Base-by-base conservation (phyloP, 148 eudicot genomes). In the Chenopodium album region DNA sequence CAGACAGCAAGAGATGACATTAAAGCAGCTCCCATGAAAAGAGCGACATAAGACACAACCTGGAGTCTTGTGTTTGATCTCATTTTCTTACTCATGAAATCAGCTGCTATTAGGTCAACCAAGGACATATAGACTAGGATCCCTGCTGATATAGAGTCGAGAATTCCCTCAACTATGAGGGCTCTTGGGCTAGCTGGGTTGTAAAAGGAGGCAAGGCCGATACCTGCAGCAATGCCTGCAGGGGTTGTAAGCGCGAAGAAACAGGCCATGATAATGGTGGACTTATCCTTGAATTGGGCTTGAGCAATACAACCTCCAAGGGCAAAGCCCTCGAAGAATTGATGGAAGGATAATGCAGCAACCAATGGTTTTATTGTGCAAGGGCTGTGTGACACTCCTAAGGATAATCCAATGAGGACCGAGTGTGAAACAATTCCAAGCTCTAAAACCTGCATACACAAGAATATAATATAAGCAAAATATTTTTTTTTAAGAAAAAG, bases 21-120 rank as follows among this genome's bases (percentile, higher is more conserved):
- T 83, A 92, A 68, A 23, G 85, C 80, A 16, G 99, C 98, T 68
- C 99, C 99, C 11, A 94, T 76, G 81, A 97, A 92, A 34, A 97
- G 89, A 0, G 93, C 85, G 37, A 94, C 80, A 79, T 97, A 97
- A 54, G 98, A 97, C 34, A 88, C 91, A 0, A 94, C 83, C 78
- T 94, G 99, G 22, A 97, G 92, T 87, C 90, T 89, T 0, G 83
- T 62, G 84, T 94, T 97, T 78, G 95, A 97, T 76, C 91, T 92
- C 98, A 97, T 97, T 84, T 91, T 89, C 89, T 91, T 92, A 63
- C 97, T 97, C 92, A 94, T 89, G 81, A 94, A 96, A 89, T 97
- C 99, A 6, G 97, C 98, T 4, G 99, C 99, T 75, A 97, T 97
- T n/a, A 97, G 77, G 76, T 97, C 99, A 29, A 97, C 99, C 29